Evolutionary conservation across 768 basidiomycete genomes (phyloP).

Genomic region (Lyophyllum atratum): DNA sequence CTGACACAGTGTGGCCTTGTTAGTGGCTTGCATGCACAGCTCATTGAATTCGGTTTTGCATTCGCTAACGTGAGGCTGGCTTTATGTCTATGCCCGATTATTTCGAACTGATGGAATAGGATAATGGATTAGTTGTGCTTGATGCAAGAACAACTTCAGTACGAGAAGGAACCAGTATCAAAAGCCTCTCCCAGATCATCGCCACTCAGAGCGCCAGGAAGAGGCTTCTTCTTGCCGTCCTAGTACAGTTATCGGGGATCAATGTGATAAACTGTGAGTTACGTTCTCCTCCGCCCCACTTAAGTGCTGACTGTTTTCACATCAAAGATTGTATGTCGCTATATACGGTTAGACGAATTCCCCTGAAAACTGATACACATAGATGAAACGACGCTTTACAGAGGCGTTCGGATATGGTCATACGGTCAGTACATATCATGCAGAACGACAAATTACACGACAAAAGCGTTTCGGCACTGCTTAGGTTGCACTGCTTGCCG

Average conservation of each 20-base stretch:
- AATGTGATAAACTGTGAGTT: constrained; percentile 7
- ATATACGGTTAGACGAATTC: not conserved
- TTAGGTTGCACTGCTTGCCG: constrained; percentile 6
- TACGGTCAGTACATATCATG: not conserved
- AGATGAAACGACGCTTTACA: constrained; percentile 9
- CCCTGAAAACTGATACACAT: not conserved
- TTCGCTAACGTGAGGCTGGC: constrained; percentile 3
- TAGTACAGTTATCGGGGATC: constrained; percentile 10
- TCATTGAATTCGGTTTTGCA: constrained; percentile 7
- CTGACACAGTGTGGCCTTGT: constrained; percentile 7
- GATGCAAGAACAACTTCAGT: constrained; percentile 9
- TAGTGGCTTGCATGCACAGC: constrained; percentile 11
- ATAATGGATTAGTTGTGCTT: constrained; percentile 10
- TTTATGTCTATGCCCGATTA: not conserved
- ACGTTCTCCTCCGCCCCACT: not conserved
- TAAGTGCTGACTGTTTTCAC: not conserved
- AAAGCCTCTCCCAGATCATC: constrained; percentile 6
- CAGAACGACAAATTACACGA: not conserved
- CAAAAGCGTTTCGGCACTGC: not conserved
- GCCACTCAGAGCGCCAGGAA: constrained; percentile 5
- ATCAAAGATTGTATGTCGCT: not conserved
- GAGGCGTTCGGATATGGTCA: constrained; percentile 6
- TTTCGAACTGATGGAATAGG: not conserved
- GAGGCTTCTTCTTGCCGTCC: constrained; percentile 7
- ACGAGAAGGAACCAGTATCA: constrained; percentile 1